phyloP scores from a whole-genome alignment of 192 early-diverging fungal species.

The Phycomyces blakesleeanus region DNA sequence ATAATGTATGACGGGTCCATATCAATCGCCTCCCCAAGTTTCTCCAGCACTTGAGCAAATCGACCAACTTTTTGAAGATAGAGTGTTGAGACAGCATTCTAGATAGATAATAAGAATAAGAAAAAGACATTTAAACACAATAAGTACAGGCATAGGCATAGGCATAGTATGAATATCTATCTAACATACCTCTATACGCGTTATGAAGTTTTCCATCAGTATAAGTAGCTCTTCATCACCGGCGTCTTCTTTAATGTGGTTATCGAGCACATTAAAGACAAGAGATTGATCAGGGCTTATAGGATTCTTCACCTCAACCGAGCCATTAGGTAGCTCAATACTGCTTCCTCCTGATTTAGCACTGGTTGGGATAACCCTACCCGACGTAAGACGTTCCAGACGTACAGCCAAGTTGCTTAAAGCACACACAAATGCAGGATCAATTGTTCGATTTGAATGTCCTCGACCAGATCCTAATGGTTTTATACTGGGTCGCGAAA shows the following conservation, averaged over 20 bases:
- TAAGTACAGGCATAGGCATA: too few relatives aligned
- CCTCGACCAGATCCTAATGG: not conserved
- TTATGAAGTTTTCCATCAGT: slow-evolving; percentile 52
- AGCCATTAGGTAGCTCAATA: not conserved
- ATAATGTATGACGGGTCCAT: slow-evolving; percentile 59
- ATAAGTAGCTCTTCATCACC: slow-evolving; percentile 50
- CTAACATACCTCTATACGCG: slow-evolving; percentile 64
- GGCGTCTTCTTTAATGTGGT: slow-evolving; percentile 42
- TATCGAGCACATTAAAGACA: not conserved
- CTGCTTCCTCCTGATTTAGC: not conserved
- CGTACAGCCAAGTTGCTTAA: slow-evolving; percentile 56
- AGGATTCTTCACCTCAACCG: slow-evolving; percentile 11
- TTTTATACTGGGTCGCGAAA: not conserved
- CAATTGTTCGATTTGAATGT: slow-evolving; percentile 27
- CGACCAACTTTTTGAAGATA: slow-evolving; percentile 52
- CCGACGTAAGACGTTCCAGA: slow-evolving; percentile 52
- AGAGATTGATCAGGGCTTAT: not conserved
- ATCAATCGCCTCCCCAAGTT: slow-evolving; percentile 54
- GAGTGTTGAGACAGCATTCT: slow-evolving; percentile 63
- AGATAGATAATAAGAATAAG: slow-evolving; percentile 1
- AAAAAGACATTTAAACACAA: not conserved
- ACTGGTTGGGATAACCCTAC: slow-evolving; percentile 17
- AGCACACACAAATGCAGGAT: slow-evolving; percentile 43
- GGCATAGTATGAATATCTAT: too few relatives aligned
- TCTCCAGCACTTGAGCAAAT: slow-evolving; percentile 54